phyloP scores from a whole-genome alignment of 1,284 basidiomycete species.

The Tilletia setariae region DNA sequence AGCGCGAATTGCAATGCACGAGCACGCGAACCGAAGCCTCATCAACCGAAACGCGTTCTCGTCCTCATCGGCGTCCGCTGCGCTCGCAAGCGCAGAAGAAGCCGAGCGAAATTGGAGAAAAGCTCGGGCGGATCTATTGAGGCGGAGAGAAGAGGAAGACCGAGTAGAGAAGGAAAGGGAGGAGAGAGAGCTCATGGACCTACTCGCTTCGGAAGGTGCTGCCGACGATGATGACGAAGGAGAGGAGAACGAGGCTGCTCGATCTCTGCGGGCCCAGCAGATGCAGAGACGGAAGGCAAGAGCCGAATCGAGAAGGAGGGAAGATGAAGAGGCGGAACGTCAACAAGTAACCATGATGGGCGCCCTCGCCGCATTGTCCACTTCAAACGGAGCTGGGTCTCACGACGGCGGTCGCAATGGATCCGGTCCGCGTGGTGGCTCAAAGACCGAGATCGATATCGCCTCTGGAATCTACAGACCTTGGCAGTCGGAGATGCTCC shows the following conservation, averaged over 20 bases:
- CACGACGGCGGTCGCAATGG: not conserved
- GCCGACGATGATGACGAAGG: conserved; percentile 26
- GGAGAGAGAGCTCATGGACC: conserved; percentile 41
- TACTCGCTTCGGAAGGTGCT: conserved; percentile 31
- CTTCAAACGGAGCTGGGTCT: not conserved
- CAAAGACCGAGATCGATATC: not conserved
- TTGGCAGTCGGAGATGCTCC: conserved; percentile 38
- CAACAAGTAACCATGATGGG: not conserved
- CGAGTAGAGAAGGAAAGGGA: conserved; percentile 34
- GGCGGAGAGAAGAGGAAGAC: conserved; percentile 41
- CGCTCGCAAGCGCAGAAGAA: conserved; percentile 27
- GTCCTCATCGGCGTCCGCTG: not conserved
- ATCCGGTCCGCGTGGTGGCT: not conserved
- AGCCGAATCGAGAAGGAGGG: not conserved
- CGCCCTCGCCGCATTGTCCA: not conserved
- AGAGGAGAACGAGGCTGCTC: conserved; percentile 16
- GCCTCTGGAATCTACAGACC: not conserved
- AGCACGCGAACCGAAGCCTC: conserved; percentile 57
- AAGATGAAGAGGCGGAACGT: not conserved
- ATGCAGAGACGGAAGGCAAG: conserved; percentile 8
- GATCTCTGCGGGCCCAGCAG: conserved; percentile 26
- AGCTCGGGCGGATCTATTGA: conserved; percentile 36
- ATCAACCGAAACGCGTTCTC: conserved; percentile 6
- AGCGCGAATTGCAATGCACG: conserved; percentile 65
- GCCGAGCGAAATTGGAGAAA: conserved; percentile 33